phyloP scores from a whole-genome alignment of 2,329 filamentous ascomycete species.

The Pseudogymnoascus sp. region DNA sequence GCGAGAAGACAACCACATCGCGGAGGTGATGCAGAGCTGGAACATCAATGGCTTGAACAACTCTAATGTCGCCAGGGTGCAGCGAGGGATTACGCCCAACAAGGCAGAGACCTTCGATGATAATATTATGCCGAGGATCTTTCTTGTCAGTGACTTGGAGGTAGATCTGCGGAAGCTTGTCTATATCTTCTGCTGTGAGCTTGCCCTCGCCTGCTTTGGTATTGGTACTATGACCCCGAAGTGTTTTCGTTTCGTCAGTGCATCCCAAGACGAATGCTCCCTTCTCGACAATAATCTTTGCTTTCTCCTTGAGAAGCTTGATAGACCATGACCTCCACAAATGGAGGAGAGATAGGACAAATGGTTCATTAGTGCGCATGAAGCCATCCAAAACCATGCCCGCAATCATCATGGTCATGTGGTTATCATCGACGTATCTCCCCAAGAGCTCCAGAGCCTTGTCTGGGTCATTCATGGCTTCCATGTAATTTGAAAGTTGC shows the following conservation, averaged over 20 bases:
- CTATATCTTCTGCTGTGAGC: conserved; percentile 32
- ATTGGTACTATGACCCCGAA: conserved; percentile 61
- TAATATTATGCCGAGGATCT: conserved; percentile 39
- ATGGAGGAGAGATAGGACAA: conserved; percentile 67
- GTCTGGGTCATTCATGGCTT: conserved; percentile 56
- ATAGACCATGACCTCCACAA: conserved; percentile 87
- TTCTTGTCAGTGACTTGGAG: conserved; percentile 62
- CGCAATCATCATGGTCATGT: conserved; percentile 65
- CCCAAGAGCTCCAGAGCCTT: conserved; percentile 61
- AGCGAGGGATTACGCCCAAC: conserved; percentile 89
- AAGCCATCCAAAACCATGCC: conserved; percentile 75
- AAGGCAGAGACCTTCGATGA: conserved; percentile 70
- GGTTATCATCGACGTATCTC: conserved; percentile 76
- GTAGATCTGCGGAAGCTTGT: conserved; percentile 74
- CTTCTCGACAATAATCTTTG: conserved; percentile 69
- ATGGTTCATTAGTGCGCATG: conserved; percentile 65
- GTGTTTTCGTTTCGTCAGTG: conserved; percentile 70
- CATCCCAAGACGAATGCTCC: conserved; percentile 85
- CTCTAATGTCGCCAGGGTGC: conserved; percentile 83
- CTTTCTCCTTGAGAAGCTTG: conserved; percentile 87
- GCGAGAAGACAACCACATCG: conserved; percentile 81
- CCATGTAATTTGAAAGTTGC: conserved; percentile 60
- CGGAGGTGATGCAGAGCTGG: conserved; percentile 65
- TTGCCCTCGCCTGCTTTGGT: conserved; percentile 30
- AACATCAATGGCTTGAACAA: conserved; percentile 75